Evolutionary conservation across 164 flowering plant species (phyloP).

Genomic region (Sextonia rubra): DNA sequence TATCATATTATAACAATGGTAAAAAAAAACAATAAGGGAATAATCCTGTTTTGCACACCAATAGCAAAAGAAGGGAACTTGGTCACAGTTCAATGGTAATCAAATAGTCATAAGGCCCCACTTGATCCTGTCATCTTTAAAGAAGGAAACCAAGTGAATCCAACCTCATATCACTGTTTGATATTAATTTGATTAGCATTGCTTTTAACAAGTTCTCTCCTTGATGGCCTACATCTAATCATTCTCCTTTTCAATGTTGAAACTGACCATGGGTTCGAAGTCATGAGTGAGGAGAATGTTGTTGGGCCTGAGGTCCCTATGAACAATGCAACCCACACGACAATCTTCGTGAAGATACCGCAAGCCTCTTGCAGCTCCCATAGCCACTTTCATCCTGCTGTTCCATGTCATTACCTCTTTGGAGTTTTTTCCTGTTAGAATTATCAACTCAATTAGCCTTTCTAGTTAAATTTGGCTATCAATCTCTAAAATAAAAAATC

Average conservation of each 20-base stretch:
- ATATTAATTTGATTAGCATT: not conserved
- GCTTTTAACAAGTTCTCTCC: not conserved
- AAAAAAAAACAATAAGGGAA: not conserved
- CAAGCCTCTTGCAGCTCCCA: conserved; percentile 46
- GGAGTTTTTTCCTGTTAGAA: conserved; percentile 9
- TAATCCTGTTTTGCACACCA: not conserved
- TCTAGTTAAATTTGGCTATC: not conserved
- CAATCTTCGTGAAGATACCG: conserved; percentile 54
- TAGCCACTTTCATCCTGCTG: conserved; percentile 35
- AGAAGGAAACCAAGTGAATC: not conserved
- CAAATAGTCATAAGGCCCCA: not conserved
- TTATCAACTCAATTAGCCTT: not conserved
- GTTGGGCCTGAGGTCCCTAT: conserved; percentile 43
- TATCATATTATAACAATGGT: no score
- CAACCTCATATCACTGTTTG: not conserved
- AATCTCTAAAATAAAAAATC: no score
- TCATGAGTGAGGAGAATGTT: conserved; percentile 51
- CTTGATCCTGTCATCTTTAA: not conserved
- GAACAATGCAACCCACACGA: conserved; percentile 46
- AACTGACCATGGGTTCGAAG: conserved; percentile 41
- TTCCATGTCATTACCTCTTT: conserved; percentile 29
- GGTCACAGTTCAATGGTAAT: not conserved
- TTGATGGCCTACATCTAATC: not conserved
- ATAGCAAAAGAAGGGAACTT: not conserved
- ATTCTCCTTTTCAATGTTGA: not conserved